Evolutionary conservation across 768 basidiomycete genomes (phyloP), one percentile per base, ranked within the genome.

Genomic region (Chalciporus pseudorubinellus): DNA sequence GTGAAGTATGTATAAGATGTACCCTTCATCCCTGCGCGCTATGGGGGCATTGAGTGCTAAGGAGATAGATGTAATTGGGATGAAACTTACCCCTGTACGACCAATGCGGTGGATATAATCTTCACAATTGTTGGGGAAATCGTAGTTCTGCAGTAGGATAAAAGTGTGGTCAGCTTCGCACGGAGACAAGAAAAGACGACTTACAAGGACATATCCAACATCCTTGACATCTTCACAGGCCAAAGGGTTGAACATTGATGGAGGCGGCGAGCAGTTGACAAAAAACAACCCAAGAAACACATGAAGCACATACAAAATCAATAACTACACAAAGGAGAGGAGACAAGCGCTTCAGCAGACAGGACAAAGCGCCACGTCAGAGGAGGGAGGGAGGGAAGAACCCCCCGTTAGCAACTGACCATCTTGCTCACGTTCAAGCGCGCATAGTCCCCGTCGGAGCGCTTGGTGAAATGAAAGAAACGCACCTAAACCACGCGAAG

Each of bases 61-160:
- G 14, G 19, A 18, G 44, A 4, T 9, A 19, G 21, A 50, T 2
- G 18, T 13, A 44, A 34, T 51, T 19, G 20, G 34, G 43, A 48
- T 22, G 13, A 68, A 80, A 41, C 70, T 0, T 49, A 92, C 91
- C 50, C 95, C 95, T 58, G 95, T 97, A 69, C 95, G 93, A 57
- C 95, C 97, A 64, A 99, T 99, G 60, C 95, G 92, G 74, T 99
- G 95, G 54, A 98, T 93, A 72, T 98, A 98, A 72, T 97, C 95
- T 76, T 95, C 94, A 64, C 90, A 92, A 67, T 95, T 95, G 74
- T 97, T 97, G 1, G 95, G 94, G 77, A 98, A 97, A 69, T 98
- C 95, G 69, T 91, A 95, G 73, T 94, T 94, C 93, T 95, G 59
- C 3, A 46, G 48, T n/a, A n/a, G 7, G 6, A 36, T n/a, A 31